Percentiles rank a stretch among this genome's conserved stretches.
Evolutionary conservation across 345 rosid genomes (phyloP).

Genomic region (Citrus mangshanensis): DNA sequence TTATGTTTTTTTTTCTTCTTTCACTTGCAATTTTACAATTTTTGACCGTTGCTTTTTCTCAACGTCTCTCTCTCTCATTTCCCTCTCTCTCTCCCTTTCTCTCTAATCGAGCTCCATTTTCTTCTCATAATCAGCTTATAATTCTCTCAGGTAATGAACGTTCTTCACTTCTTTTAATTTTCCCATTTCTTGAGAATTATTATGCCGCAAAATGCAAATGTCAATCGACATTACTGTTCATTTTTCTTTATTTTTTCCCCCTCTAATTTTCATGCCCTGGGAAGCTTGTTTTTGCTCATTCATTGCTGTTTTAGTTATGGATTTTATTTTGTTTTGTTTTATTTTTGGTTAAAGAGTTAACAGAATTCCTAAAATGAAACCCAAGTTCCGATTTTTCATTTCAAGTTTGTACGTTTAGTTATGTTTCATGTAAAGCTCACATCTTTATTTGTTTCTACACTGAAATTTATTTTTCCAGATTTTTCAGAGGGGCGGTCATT

Average conservation of each 20-base stretch:
- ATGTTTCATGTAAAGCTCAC: background rate
- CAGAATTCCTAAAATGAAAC: background rate
- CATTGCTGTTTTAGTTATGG: background rate
- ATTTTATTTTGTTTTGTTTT: background rate
- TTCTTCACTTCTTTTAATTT: background rate
- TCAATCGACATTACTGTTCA: background rate
- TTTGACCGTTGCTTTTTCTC: constrained; percentile 68
- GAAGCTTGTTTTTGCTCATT: constrained; percentile 1
- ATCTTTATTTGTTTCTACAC: background rate
- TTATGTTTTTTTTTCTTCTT: background rate
- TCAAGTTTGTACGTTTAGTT: background rate
- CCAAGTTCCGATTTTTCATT: background rate
- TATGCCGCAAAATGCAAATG: background rate
- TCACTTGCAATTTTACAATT: background rate
- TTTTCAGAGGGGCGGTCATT: background rate
- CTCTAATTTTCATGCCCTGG: background rate
- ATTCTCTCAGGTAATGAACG: constrained; percentile 16
- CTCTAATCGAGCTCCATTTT: constrained; percentile 16
- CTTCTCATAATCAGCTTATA: background rate
- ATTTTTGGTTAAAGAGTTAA: background rate
- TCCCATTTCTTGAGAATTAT: background rate
- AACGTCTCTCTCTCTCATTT: constrained; percentile 35
- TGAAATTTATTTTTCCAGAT: background rate
- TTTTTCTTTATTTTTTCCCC: background rate
- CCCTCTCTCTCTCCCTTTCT: background rate